Evolutionary conservation across 768 basidiomycete species (phyloP).

Genomic region (Boletus fagicola): DNA sequence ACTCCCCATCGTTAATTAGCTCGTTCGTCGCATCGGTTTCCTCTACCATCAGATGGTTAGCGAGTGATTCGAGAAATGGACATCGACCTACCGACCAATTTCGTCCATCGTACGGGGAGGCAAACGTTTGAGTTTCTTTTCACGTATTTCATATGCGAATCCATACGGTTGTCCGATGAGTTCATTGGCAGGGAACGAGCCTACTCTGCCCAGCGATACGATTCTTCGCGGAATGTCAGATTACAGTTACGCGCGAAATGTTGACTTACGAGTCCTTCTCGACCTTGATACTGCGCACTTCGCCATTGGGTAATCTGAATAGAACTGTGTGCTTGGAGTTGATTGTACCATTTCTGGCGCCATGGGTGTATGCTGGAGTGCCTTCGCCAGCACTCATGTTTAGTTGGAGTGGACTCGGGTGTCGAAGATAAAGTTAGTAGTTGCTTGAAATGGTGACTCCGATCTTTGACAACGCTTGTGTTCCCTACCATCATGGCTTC

Average conservation of each 20-base stretch:
- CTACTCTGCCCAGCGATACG: constrained; percentile 79
- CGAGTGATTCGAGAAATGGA: background rate
- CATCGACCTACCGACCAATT: constrained; percentile 53
- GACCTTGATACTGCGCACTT: constrained; percentile 70
- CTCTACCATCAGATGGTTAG: constrained; percentile 48
- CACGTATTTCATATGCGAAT: constrained; percentile 80
- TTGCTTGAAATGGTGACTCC: background rate
- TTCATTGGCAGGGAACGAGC: constrained; percentile 74
- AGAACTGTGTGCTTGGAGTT: constrained; percentile 75
- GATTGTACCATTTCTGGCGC: constrained; percentile 40
- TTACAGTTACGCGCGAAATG: background rate
- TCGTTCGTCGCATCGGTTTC: constrained; percentile 98
- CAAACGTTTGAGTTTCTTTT: constrained; percentile 63
- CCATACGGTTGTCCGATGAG: constrained; percentile 85
- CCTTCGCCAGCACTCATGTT: constrained; percentile 19
- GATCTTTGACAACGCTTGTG: background rate
- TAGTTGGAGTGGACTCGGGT: background rate
- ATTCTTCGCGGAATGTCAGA: constrained; percentile 43
- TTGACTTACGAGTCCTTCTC: constrained; percentile 65
- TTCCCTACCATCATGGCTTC: constrained; percentile 12
- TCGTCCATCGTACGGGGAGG: constrained; percentile 69
- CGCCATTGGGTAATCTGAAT: constrained; percentile 74
- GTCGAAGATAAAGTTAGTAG: background rate
- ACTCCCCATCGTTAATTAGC: constrained; percentile 83
- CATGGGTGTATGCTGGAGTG: constrained; percentile 2